These are phyloP conservation scores for Bidens hawaiensis DNA, from an alignment of 140 eudicot species.

Conservation along the genomic window DNA sequence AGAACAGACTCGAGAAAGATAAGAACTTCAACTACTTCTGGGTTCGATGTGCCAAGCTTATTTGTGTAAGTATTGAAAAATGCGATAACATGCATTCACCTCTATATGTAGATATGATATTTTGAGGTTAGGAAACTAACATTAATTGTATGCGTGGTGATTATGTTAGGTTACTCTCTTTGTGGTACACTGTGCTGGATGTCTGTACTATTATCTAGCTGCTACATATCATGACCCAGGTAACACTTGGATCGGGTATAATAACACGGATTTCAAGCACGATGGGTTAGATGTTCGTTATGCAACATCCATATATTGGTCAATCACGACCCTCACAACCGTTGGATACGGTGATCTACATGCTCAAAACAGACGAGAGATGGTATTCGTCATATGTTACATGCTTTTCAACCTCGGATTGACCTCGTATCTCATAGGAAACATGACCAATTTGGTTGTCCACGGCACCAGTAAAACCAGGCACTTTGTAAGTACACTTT, in stretches of 20 bases:
- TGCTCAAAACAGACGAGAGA: constrained; percentile 61
- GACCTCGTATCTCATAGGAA: constrained; percentile 72
- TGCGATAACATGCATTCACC: too few relatives aligned
- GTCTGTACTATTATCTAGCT: constrained; percentile 67
- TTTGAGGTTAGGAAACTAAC: constrained; percentile 3
- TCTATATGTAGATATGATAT: not conserved
- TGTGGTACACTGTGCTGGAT: constrained; percentile 72
- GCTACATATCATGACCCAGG: constrained; percentile 41
- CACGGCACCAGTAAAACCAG: constrained; percentile 70
- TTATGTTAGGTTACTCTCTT: constrained; percentile 69
- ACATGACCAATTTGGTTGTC: constrained; percentile 91
- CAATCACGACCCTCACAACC: constrained; percentile 68
- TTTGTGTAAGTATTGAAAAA: constrained; percentile 64
- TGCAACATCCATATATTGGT: constrained; percentile 56
- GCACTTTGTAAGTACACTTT: constrained; percentile 34
- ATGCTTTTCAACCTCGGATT: constrained; percentile 81
- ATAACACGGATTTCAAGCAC: constrained; percentile 12
- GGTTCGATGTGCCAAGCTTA: constrained; percentile 74
- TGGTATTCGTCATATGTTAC: constrained; percentile 61
- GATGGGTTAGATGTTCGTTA: constrained; percentile 30
- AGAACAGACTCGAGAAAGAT: constrained; percentile 81
- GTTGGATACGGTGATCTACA: constrained; percentile 86
- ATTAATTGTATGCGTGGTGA: not conserved
- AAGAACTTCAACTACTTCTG: constrained; percentile 73
- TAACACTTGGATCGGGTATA: constrained; percentile 47